Percentiles rank a stretch among this genome's conserved stretches.
These are phyloP conservation scores for Brassica napus DNA, from an alignment of 345 rosid species.

Conservation along the genomic window DNA sequence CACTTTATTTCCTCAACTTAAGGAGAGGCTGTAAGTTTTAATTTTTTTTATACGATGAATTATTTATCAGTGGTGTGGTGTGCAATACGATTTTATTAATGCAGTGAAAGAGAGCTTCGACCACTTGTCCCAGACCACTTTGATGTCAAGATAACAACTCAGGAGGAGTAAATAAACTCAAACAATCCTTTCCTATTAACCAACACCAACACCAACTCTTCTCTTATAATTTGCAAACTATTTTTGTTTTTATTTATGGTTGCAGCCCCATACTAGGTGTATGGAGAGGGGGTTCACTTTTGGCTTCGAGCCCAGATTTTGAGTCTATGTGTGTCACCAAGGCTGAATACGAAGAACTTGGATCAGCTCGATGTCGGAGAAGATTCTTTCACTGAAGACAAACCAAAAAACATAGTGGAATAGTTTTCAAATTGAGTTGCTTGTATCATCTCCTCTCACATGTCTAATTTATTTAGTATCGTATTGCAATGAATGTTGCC, in stretches of 20 bases:
- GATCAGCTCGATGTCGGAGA: constrained; percentile 80
- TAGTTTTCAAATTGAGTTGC: background rate
- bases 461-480: background rate
- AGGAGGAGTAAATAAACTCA: constrained; percentile 65
- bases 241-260: background rate
- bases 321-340: constrained; percentile 89
- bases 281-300: constrained; percentile 96
- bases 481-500: background rate
- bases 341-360: constrained; percentile 94
- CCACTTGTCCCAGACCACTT: constrained; percentile 91
- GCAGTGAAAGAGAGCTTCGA: constrained; percentile 85
- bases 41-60: background rate
- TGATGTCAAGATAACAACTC: constrained; percentile 75
- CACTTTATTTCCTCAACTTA: constrained; percentile 75
- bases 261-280: constrained; percentile 87
- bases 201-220: background rate
- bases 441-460: background rate
- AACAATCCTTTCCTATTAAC: background rate
- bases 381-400: constrained; percentile 66
- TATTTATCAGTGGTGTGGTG: background rate
- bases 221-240: background rate
- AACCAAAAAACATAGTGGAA: background rate
- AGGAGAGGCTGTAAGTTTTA: constrained; percentile 74
- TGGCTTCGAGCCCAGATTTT: constrained; percentile 92
- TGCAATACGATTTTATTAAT: background rate